Percentiles rank a stretch among this genome's conserved stretches.
phyloP scores from a whole-genome alignment of 441 rosid species.

The Adansonia madagascariensis region DNA sequence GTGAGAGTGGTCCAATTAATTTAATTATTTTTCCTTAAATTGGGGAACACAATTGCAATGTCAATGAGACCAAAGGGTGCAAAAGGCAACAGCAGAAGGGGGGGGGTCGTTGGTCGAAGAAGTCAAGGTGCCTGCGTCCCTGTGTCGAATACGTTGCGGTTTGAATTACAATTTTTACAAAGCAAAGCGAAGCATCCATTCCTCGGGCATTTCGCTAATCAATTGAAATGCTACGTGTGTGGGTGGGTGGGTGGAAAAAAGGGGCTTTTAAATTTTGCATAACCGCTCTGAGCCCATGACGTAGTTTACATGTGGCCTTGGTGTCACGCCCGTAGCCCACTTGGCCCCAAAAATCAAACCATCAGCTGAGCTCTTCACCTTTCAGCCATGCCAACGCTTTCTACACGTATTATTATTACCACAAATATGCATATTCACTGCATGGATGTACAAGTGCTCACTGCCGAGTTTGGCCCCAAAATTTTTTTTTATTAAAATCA shows the following conservation, averaged over 20 bases:
- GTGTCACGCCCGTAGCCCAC: background rate
- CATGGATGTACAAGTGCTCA: too few relatives aligned
- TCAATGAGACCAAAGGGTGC: too few relatives aligned
- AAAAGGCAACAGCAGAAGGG: too few relatives aligned
- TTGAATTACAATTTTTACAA: too few relatives aligned
- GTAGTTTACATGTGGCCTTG: slow-evolving; percentile 7
- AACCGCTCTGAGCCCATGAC: slow-evolving; percentile 8
- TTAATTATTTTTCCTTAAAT: too few relatives aligned
- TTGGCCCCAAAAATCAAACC: background rate
- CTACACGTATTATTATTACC: background rate
- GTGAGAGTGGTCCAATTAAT: background rate
- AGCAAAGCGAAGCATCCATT: background rate
- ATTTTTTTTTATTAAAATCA: too few relatives aligned
- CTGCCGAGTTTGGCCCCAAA: too few relatives aligned
- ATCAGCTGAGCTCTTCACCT: background rate
- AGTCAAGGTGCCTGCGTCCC: too few relatives aligned
- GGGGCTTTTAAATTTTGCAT: background rate
- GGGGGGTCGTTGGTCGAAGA: too few relatives aligned
- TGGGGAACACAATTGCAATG: too few relatives aligned
- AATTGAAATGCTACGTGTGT: background rate
- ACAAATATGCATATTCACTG: background rate
- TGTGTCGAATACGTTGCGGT: background rate
- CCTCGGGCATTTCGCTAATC: background rate
- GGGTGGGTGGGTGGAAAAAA: background rate
- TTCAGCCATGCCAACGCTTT: background rate